Base-by-base conservation (phyloP, 768 basidiomycete species). In the Cystofilobasidium ferigula region DNA sequence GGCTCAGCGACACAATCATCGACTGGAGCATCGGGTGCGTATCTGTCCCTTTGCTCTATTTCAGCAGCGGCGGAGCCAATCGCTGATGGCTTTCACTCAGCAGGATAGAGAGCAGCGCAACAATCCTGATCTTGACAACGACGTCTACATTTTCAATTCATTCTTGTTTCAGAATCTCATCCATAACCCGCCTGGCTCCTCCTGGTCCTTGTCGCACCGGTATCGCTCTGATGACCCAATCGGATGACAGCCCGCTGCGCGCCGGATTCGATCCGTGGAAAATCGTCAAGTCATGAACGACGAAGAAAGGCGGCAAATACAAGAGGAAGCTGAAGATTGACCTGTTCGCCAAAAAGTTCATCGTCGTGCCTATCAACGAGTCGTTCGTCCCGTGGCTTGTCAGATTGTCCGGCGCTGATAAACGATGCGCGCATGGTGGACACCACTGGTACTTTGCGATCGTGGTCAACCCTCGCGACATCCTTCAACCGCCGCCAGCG, bases 151-250 rank as follows among this genome's bases (percentile, higher is more conserved):
- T 4, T 98, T 98, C 79, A 98, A 86, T 74, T 93, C 93, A 0
- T 99, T 97, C 78, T 97, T 99, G 77, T 98, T 93, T 79, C 89
- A 93, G 79, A 94, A 95, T 76, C 77, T 99, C 32, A 86, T 85
- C 65, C 81, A 81, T 61, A 34, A 14, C 61, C 38, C 65, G 24
- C 18, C 14, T 24, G 14, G 4, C 36, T 16, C 20, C 34, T 8
- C 2, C n/a, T n/a, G 24, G 18, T 14, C 35, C n/a, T 18, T 1
- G n/a, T 34, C 26, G 26, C 34, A 40, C 22, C 28, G 2, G 43
- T 22, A 24, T 38, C n/a, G 40, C 14, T 26, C 62, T 34, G 20
- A 13, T 32, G 24, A 14, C 10, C 36, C 45, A 28, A 22, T 53
- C 30, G 24, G 26, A 36, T 58, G 58, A 60, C 34, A n/a, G n/a